Evolutionary conservation across 495 filamentous ascomycete species (phyloP).

Genomic region (Terfezia claveryi): DNA sequence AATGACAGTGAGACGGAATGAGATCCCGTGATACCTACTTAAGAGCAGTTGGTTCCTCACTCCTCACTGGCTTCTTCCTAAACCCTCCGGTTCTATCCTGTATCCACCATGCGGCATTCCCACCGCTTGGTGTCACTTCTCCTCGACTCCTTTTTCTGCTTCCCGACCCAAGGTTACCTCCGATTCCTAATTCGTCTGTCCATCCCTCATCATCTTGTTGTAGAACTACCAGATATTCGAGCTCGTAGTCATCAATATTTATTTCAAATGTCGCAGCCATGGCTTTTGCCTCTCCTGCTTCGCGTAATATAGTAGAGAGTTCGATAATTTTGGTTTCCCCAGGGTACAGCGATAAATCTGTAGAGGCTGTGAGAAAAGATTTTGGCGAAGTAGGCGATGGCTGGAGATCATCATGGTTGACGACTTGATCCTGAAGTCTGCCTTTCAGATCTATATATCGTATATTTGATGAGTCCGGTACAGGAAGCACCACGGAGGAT

Average conservation of each 20-base stretch:
- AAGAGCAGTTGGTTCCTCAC: slow-evolving; percentile 20
- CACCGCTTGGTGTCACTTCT: slow-evolving; percentile 3
- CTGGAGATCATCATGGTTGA: no score
- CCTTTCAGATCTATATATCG: slow-evolving; percentile 8
- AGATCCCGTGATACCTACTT: background rate
- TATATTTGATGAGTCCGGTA: background rate
- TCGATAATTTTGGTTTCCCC: slow-evolving; percentile 47
- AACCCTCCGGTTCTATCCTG: slow-evolving; percentile 5
- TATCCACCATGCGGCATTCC: slow-evolving; percentile 10
- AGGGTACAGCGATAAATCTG: slow-evolving; percentile 46
- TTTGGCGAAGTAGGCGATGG: slow-evolving; percentile 22
- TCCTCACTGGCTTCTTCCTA: slow-evolving; percentile 26
- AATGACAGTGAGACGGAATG: slow-evolving; percentile 20
- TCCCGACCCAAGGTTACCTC: background rate
- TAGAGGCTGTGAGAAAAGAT: slow-evolving; percentile 28
- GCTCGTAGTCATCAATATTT: slow-evolving; percentile 40
- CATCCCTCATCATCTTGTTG: slow-evolving; percentile 23
- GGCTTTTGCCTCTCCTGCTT: slow-evolving; percentile 53
- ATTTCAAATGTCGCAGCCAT: slow-evolving; percentile 40
- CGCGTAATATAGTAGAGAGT: slow-evolving; percentile 49
- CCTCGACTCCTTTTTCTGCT: background rate
- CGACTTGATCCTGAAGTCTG: slow-evolving; percentile 6
- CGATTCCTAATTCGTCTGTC: slow-evolving; percentile 9
- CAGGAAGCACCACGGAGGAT: background rate
- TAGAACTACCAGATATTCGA: slow-evolving; percentile 39